These are phyloP conservation scores for Heterobasidion annosum DNA, from an alignment of 1,284 basidiomycete genomes.

Conservation along the genomic window DNA sequence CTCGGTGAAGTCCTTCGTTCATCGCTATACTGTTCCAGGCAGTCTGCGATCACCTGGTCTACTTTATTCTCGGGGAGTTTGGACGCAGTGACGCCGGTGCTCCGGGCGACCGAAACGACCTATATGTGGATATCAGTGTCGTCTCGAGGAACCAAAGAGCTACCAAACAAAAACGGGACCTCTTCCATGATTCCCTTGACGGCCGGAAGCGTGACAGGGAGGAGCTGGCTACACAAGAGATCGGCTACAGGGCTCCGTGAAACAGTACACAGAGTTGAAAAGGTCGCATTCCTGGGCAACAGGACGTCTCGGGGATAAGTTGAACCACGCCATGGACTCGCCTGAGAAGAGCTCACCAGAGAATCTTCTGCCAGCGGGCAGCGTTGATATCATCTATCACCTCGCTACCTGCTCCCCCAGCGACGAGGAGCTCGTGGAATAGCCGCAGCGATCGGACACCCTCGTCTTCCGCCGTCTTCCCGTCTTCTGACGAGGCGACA, in stretches of 20 bases:
- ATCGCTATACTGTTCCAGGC: conserved; percentile 4
- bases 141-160: background rate
- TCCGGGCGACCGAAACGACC: conserved; percentile 2
- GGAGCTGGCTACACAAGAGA: conserved; percentile 14
- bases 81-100: background rate
- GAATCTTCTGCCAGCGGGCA: conserved; percentile 34
- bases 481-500: conserved; percentile 2
- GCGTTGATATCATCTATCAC: conserved; percentile 28
- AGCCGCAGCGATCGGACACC: conserved; percentile 17
- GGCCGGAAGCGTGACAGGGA: conserved; percentile 21
- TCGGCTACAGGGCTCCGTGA: conserved; percentile 27
- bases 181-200: conserved; percentile 24
- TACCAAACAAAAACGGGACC: conserved; percentile 3
- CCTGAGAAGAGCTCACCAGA: conserved; percentile 21
- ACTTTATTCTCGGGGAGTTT: background rate
- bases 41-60: background rate
- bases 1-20: background rate
- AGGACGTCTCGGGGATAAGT: no score
- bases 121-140: background rate
- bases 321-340: background rate
- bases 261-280: conserved; percentile 29
- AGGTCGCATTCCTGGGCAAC: conserved; percentile 23
- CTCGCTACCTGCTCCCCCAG: conserved; percentile 25
- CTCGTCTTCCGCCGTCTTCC: conserved; percentile 6
- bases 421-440: conserved; percentile 22